phyloP scores from a whole-genome alignment of 2,329 filamentous ascomycete species.

The Aspergillus aculeatus region DNA sequence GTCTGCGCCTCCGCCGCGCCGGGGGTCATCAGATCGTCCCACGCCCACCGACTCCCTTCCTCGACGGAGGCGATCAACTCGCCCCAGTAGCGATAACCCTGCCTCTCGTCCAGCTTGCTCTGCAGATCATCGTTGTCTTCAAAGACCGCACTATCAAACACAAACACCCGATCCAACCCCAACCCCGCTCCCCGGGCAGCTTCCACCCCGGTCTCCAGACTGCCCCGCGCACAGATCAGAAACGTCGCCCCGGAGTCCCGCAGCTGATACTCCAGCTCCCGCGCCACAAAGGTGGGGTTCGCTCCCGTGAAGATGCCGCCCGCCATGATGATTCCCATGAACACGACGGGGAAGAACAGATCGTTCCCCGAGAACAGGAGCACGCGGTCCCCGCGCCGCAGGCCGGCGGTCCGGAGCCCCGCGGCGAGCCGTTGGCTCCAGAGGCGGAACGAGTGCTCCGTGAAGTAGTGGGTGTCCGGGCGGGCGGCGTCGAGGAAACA shows the following conservation, averaged over 20 bases:
- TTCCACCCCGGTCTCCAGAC: conserved; percentile 63
- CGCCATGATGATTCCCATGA: conserved; percentile 73
- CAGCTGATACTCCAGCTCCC: conserved; percentile 74
- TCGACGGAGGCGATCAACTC: conserved; percentile 54
- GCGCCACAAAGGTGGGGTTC: conserved; percentile 66
- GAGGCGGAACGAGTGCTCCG: conserved; percentile 62
- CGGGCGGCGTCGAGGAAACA: conserved; percentile 63
- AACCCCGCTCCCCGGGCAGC: conserved; percentile 63
- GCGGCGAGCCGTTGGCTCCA: conserved; percentile 71
- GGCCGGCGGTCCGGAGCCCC: conserved; percentile 63
- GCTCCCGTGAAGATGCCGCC: conserved; percentile 76
- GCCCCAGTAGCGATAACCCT: conserved; percentile 62
- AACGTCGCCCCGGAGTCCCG: conserved; percentile 67
- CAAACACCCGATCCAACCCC: conserved; percentile 57
- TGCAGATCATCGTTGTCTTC: conserved; percentile 22
- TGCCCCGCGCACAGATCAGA: conserved; percentile 59
- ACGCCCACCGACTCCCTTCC: conserved; percentile 60
- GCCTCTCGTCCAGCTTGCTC: conserved; percentile 26
- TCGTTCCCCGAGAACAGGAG: conserved; percentile 72
- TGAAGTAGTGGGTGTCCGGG: conserved; percentile 67
- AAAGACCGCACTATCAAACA: conserved; percentile 60
- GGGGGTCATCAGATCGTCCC: conserved; percentile 52
- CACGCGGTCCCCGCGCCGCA: conserved; percentile 67
- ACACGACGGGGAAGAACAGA: conserved; percentile 68
- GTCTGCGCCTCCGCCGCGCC: conserved; percentile 33